Percentiles rank a stretch among this genome's conserved stretches.
These are phyloP conservation scores for Phytopythium helicoides DNA, from an alignment of 352 stramenopile species.

Conservation along the genomic window DNA sequence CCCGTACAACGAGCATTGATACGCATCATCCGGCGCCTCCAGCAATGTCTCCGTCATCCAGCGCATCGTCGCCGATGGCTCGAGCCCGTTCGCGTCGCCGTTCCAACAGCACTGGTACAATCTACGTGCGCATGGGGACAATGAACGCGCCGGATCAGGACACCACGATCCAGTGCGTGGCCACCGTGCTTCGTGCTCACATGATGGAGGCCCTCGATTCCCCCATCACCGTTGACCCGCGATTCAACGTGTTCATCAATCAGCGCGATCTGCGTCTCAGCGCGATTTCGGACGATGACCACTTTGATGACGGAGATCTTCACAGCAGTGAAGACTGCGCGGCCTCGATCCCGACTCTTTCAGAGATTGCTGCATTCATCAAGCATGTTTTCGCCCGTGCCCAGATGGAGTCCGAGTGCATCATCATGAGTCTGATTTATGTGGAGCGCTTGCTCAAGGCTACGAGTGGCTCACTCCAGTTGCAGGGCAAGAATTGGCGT, in stretches of 20 bases:
- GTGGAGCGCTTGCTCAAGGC: conserved; percentile 95
- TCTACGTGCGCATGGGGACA: conserved; percentile 91
- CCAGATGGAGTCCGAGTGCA: conserved; percentile 95
- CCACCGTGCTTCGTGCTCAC: conserved; percentile 94
- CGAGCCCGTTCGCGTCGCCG: conserved; percentile 68
- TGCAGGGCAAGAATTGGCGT: conserved; percentile 90
- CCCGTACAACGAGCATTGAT: conserved; percentile 13
- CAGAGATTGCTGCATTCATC: conserved; percentile 92
- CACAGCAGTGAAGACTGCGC: conserved; percentile 13
- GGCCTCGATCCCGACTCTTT: conserved; percentile 76
- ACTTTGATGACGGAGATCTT: conserved; percentile 6
- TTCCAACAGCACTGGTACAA: conserved; percentile 95
- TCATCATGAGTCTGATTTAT: conserved; percentile 98
- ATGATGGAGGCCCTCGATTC: conserved; percentile 87
- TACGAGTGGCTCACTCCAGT: conserved; percentile 74
- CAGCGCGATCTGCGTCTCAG: conserved; percentile 33
- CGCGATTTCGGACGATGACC: conserved; percentile 18
- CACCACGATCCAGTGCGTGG: conserved; percentile 95
- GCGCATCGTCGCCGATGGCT: neutral
- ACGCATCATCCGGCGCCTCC: neutral
- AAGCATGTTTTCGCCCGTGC: conserved; percentile 90
- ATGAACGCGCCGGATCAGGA: conserved; percentile 96
- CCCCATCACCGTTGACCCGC: conserved; percentile 43
- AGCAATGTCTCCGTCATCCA: neutral
- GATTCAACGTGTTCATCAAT: conserved; percentile 77